These are phyloP conservation scores for Aspergillus aculeatus DNA, from an alignment of 2,329 filamentous ascomycete genomes.

Conservation along the genomic window DNA sequence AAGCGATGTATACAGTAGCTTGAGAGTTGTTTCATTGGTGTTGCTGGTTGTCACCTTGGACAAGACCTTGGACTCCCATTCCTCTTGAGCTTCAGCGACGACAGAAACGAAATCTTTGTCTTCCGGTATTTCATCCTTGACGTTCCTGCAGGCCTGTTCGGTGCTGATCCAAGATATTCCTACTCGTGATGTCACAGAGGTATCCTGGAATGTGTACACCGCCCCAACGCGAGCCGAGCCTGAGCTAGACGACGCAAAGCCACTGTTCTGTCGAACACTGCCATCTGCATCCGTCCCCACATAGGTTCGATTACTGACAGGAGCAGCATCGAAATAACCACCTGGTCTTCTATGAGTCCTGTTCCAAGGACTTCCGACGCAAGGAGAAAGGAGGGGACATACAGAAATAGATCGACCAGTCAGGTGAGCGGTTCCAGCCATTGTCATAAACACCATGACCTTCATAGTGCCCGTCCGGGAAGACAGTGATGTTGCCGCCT, in stretches of 20 bases:
- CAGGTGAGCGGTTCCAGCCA: slow-evolving; percentile 63
- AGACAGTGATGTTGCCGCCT: slow-evolving; percentile 57
- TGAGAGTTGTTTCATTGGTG: slow-evolving; percentile 55
- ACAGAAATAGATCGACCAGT: slow-evolving; percentile 45
- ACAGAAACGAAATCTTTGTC: slow-evolving; percentile 47
- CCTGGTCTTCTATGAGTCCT: slow-evolving; percentile 42
- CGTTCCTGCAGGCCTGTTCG: slow-evolving; percentile 58
- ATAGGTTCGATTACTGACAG: slow-evolving; percentile 32
- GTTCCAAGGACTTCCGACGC: background rate
- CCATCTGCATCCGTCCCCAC: slow-evolving; percentile 25
- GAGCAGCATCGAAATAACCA: slow-evolving; percentile 54
- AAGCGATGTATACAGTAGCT: slow-evolving; percentile 65
- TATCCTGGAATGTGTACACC: slow-evolving; percentile 55
- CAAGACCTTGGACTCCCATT: slow-evolving; percentile 64
- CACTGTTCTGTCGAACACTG: slow-evolving; percentile 30
- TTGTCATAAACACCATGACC: slow-evolving; percentile 64
- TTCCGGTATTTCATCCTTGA: slow-evolving; percentile 56
- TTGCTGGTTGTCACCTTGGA: slow-evolving; percentile 63
- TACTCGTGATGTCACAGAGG: slow-evolving; percentile 56
- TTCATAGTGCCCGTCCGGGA: slow-evolving; percentile 55
- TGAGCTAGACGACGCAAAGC: slow-evolving; percentile 41
- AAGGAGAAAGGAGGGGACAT: slow-evolving; percentile 1
- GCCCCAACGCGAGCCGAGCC: slow-evolving; percentile 44
- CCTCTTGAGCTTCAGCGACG: slow-evolving; percentile 48
- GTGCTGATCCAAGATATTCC: slow-evolving; percentile 68